Evolutionary conservation across 352 stramenopile species (phyloP).

Genomic region (Thalassiosira hispida): DNA sequence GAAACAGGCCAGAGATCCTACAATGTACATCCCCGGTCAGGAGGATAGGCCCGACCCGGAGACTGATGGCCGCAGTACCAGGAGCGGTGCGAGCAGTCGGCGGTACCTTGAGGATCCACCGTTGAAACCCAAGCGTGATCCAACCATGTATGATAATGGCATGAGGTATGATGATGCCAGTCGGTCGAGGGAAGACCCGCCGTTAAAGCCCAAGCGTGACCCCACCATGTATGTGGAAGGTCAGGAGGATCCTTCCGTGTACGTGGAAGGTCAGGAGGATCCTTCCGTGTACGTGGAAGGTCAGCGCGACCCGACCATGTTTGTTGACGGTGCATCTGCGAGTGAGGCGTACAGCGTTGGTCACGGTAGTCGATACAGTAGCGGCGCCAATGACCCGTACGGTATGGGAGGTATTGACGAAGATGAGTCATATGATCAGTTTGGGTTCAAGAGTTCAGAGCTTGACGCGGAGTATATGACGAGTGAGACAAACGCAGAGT

Average conservation of each 20-base stretch:
- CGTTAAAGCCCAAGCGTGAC: conserved; percentile 21
- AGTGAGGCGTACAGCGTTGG: neutral
- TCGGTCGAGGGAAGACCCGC: conserved; percentile 21
- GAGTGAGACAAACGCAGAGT: neutral
- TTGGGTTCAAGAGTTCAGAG: neutral
- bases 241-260: conserved; percentile 27
- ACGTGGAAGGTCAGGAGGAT: conserved; percentile 6
- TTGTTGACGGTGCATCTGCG: neutral
- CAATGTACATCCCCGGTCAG: conserved; percentile 28
- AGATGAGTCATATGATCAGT: neutral
- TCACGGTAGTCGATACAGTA: neutral
- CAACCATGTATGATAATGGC: conserved; percentile 13
- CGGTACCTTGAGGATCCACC: conserved; percentile 39
- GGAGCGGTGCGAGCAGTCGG: neutral
- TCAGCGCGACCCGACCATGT: conserved; percentile 27
- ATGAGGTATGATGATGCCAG: neutral
- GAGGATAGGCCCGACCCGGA: conserved; percentile 29
- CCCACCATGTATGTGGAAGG: conserved; percentile 41
- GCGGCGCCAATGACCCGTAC: neutral
- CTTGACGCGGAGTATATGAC: conserved; percentile 2
- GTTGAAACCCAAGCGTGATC: conserved; percentile 50
- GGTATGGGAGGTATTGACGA: conserved; percentile 1
- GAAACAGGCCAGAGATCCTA: neutral
- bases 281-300: conserved; percentile 39
- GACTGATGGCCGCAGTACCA: neutral